Conservation (phyloP, 2,329 filamentous ascomycete genomes). For the Nothopassalora personata region DNA sequence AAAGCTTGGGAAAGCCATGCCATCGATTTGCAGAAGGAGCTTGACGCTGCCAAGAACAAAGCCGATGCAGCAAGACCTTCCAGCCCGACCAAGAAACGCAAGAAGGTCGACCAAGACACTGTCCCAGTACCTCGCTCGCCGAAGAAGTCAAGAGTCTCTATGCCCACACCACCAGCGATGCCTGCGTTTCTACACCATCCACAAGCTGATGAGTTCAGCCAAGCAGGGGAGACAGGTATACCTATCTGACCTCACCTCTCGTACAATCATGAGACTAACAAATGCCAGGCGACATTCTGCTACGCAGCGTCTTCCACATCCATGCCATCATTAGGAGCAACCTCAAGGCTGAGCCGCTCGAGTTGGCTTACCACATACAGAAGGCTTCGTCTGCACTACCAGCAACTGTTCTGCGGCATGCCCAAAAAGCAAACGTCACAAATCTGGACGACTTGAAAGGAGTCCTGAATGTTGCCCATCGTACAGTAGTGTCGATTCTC, state of each 20-base stretch:
- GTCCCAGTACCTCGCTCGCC: slow-evolving; percentile 20
- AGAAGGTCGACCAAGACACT: slow-evolving; percentile 25
- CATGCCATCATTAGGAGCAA: slow-evolving; percentile 22
- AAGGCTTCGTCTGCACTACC: slow-evolving; percentile 21
- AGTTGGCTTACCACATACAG: slow-evolving; percentile 26
- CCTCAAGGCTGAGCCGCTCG: slow-evolving; percentile 12
- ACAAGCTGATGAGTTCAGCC: slow-evolving; percentile 13
- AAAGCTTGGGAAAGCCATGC: slow-evolving; percentile 17
- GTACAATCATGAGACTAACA: slow-evolving; percentile 2
- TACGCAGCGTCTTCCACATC: slow-evolving; percentile 27
- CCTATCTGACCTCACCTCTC: neutral
- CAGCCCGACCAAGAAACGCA: slow-evolving; percentile 25
- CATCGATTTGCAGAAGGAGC: slow-evolving; percentile 21
- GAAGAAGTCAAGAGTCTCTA: slow-evolving; percentile 22
- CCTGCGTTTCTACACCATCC: neutral
- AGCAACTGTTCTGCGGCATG: slow-evolving; percentile 19
- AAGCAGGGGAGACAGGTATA: slow-evolving; percentile 22
- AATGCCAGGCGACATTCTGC: slow-evolving; percentile 20
- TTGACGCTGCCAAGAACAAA: slow-evolving; percentile 21
- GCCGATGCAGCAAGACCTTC: slow-evolving; percentile 10
- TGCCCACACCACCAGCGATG: slow-evolving; percentile 8
- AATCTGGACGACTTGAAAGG: slow-evolving; percentile 11
- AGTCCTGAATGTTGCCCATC: slow-evolving; percentile 19
- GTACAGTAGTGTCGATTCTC: slow-evolving; percentile 22
- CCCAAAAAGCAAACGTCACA: slow-evolving; percentile 5